Percentiles rank a stretch among this genome's conserved stretches.
phyloP scores from a whole-genome alignment of 106 monocot genomes.

The Xerophyta viscosa region DNA sequence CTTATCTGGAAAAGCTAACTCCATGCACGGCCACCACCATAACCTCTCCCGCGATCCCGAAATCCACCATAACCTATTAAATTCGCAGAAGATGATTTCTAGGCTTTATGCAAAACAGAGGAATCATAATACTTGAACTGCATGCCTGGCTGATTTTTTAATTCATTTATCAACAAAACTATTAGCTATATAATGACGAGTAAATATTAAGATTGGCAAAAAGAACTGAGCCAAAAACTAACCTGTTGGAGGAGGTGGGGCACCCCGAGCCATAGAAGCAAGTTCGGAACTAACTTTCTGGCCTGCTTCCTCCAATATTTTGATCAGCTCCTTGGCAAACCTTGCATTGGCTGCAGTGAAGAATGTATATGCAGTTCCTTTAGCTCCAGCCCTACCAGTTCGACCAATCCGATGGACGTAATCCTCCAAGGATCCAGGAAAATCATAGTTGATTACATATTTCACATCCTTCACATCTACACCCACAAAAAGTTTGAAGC shows the following conservation, averaged over 20 bases:
- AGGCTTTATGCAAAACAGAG: no score
- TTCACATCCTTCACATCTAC: constrained; percentile 98
- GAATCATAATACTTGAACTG: no score
- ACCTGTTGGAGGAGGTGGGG: constrained; percentile 67
- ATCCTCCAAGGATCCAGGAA: constrained; percentile 93
- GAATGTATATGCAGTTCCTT: constrained; percentile 92
- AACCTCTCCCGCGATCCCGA: no score
- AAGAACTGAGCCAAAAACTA: no score
- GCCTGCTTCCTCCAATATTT: constrained; percentile 89
- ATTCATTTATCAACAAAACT: no score
- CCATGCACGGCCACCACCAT: no score
- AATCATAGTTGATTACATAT: constrained; percentile 97
- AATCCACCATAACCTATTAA: no score
- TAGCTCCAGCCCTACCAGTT: constrained; percentile 88
- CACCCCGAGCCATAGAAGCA: constrained; percentile 72
- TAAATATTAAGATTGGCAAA: no score
- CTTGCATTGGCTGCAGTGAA: constrained; percentile 95
- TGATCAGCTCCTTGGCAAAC: constrained; percentile 83
- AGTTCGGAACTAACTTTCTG: constrained; percentile 84
- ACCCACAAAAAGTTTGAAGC: constrained; percentile 1
- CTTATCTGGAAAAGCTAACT: no score
- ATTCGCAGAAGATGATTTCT: no score
- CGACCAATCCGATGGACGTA: constrained; percentile 91
- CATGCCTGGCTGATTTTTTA: no score
- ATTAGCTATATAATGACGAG: no score